Evolutionary conservation across 2,329 filamentous ascomycete genomes (phyloP), one percentile per base, ranked within the genome.

Genomic region (Xylaria sp.): DNA sequence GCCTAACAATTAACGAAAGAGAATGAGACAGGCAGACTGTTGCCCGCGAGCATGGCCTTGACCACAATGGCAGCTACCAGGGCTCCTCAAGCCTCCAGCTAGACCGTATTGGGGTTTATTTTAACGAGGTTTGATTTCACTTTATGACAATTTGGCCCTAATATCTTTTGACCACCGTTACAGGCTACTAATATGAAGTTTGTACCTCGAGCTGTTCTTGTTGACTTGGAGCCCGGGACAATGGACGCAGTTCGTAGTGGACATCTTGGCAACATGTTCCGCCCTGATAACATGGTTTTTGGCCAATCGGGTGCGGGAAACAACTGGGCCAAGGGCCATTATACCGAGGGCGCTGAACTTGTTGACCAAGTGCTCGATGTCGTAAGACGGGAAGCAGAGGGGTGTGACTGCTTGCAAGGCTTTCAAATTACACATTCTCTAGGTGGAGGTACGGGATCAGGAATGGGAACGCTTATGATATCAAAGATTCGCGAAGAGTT

Each of bases 261-360:
- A 84, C 96, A 96, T 76, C 98, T 98, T 83, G 96, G 96, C 78
- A 92, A 98, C 88, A 94, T 99, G 77, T 98, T 99, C 94, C 94
- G 96, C 76, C 96, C 96, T 82, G 96, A 99, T 88, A 99, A 98
- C 92, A 98, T 98, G 86, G 94, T 98, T 82, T 98, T 98, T 85
- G 96, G 96, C 79, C 96, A 98, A 88, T 98, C 96, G 79, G 95
- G 96, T 89, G 96, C 96, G 84, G 96, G 96, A 87, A 99, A 99
- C 94, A 98, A 98, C 91, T 99, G 96, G 96, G 96, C 96, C 85
- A 99, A 98, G 92, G 96, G 96, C 87, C 96, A 99, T 85, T 99
- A 99, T 90, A 99, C 96, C 75, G 96, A 99, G 88, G 96, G 96
- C 90, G 96, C 96, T 78, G 96, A 99, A 88, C 90, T 98, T 74